Evolutionary conservation across 2,329 filamentous ascomycete genomes (phyloP), one percentile per base, ranked within the genome.

Genomic region (Incumbomyces lentus): DNA sequence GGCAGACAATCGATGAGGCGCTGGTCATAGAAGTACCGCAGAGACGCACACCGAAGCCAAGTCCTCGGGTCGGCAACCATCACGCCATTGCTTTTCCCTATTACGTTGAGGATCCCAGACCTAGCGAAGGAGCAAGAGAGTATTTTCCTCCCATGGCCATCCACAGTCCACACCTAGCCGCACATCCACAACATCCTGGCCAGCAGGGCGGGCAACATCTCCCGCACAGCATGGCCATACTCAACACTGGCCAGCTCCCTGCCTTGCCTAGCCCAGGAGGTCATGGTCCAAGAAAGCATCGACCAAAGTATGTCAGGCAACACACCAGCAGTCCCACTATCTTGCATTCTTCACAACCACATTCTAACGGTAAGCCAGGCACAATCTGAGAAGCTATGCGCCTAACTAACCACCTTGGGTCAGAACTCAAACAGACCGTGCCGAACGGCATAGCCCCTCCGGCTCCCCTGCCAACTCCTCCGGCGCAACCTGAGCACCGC

Each of bases 1-100:
- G 90, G 6, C 92, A 96, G 67, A 79, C 73, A 0, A 82, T 95
- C 38, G 83, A 89, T 45, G 92, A 98, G 60, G 92, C 92, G 6
- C 74, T 98, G 51, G 62, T 95, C 53, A 95, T 98, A 60, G 89
- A 96, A 58, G 80, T 93, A 16, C 86, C 88, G 13, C 69, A 73
- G 31, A 78, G 81, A 45, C 77, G 83, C 49, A 89, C 86, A 0
- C 88, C 89, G 1, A 84, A 82, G 55, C 81, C 85, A 10, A 95
- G 88, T 8, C 89, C 89, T 2, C 74, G 81, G 49, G 51, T 58
- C 2, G 62, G 65, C 6, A 72, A 69, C 55, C 65, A 74, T 35
- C 63, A 70, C 33, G 18, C 42, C 14, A 67, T 72, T 38, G 69
- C 70, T 50, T 78, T 77, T 59, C 76, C 77, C 59, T 65, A 68